phyloP scores from a whole-genome alignment of 108 stramenopile species.

The Skeletonema tropicum region DNA sequence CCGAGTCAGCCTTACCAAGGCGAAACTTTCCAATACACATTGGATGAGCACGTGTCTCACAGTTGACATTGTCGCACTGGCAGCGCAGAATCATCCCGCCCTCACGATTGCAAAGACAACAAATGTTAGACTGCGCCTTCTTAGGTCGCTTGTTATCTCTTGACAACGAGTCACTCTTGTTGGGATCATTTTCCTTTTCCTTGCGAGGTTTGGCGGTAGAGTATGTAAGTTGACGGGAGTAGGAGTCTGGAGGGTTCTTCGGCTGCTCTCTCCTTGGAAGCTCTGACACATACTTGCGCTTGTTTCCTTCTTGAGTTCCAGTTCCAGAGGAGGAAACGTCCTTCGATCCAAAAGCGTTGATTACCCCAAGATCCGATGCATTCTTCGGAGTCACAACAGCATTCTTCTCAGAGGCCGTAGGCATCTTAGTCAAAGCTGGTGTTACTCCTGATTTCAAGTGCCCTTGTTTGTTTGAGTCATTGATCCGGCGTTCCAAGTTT shows the following conservation, averaged over 20 bases:
- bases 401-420: not conserved
- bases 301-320: slow-evolving; percentile 19
- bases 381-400: slow-evolving; percentile 34
- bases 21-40: slow-evolving; percentile 35
- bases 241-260: not conserved
- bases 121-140: slow-evolving; percentile 6
- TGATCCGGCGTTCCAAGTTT: slow-evolving; percentile 40
- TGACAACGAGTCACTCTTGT: not conserved
- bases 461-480: slow-evolving; percentile 16
- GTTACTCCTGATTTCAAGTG: not conserved
- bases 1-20: slow-evolving; percentile 9
- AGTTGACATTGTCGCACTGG: slow-evolving; percentile 24
- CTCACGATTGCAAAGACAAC: slow-evolving; percentile 25
- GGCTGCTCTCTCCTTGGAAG: slow-evolving; percentile 30
- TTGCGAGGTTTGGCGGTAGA: slow-evolving; percentile 3
- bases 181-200: slow-evolving; percentile 16
- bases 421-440: not conserved
- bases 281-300: slow-evolving; percentile 26
- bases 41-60: slow-evolving; percentile 17
- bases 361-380: slow-evolving; percentile 36
- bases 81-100: slow-evolving; percentile 32
- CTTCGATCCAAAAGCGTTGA: slow-evolving; percentile 39
- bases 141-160: slow-evolving; percentile 7
- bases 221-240: slow-evolving; percentile 29
- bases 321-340: not conserved